Percentiles rank a stretch among this genome's conserved stretches.
These are phyloP conservation scores for Coemansia sp. DNA, from an alignment of 192 early-diverging fungal species.

Conservation along the genomic window DNA sequence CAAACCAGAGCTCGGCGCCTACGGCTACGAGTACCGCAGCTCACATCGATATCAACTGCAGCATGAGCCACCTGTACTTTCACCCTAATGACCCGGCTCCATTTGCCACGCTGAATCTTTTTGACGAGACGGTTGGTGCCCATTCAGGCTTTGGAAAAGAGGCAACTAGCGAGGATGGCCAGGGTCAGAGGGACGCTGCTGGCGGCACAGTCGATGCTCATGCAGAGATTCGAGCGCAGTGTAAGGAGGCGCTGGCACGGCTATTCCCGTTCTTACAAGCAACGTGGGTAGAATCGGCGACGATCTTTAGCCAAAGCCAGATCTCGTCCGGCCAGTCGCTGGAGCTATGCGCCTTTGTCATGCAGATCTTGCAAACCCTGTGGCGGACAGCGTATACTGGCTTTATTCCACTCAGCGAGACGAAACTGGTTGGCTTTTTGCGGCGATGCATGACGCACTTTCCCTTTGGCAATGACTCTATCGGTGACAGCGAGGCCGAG, in stretches of 20 bases:
- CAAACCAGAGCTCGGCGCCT: neutral
- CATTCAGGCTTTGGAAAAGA: slow-evolving; percentile 3
- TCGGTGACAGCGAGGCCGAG: slow-evolving; percentile 47
- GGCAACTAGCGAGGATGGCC: slow-evolving; percentile 6
- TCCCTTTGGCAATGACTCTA: slow-evolving; percentile 69
- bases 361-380: slow-evolving; percentile 70
- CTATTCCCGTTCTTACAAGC: slow-evolving; percentile 73
- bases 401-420: slow-evolving; percentile 21
- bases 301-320: slow-evolving; percentile 64
- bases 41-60: neutral
- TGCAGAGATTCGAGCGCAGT: slow-evolving; percentile 20
- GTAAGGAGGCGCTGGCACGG: slow-evolving; percentile 47
- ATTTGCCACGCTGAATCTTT: slow-evolving; percentile 30
- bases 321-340: slow-evolving; percentile 61
- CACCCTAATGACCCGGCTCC: slow-evolving; percentile 32
- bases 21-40: neutral
- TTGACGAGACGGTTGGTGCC: slow-evolving; percentile 30
- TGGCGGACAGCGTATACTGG: slow-evolving; percentile 64
- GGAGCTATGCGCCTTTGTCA: slow-evolving; percentile 62
- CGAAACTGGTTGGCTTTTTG: slow-evolving; percentile 59
- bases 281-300: slow-evolving; percentile 77
- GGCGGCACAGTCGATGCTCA: slow-evolving; percentile 11
- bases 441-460: slow-evolving; percentile 75
- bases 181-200: slow-evolving; percentile 25
- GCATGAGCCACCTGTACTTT: slow-evolving; percentile 25